Base-by-base conservation (phyloP, 352 stramenopile species). In the Globisporangium camurandrum region DNA sequence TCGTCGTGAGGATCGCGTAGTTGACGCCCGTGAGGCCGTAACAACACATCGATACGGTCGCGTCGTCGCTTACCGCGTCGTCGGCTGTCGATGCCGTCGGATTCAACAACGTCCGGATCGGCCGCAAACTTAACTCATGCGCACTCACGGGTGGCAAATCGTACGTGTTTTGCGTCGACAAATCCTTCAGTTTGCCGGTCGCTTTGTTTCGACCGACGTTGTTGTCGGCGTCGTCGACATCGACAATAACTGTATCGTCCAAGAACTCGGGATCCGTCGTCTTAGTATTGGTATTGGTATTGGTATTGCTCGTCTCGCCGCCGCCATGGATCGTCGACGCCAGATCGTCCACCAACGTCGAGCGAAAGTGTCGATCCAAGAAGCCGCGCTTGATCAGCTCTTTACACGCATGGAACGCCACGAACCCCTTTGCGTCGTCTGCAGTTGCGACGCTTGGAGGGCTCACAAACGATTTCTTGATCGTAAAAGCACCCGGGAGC, bases 151-250 rank as follows among this genome's bases (percentile, higher is more conserved):
- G 78, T 0, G 83, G 83, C 31, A 94, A 57, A 55, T 94, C 83
- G 46, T 94, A 94, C 24, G 75, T 88, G 42, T 81, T 86, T 43
- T 94, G 83, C 7, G 77, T 86, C 45, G 71, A 86, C 31, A 92
- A 40, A 59, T 94, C 83, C 36, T 56, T 49, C n/a, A 89, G 54
- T 38, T 80, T 71, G 7, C 44, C 10, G 5, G 16, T 28, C 6
- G 44, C 16, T 8, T 34, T 34, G 3, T 2, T 34, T n/a, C n/a
- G n/a, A n/a, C n/a, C n/a, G n/a, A n/a, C n/a, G 30, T 12, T 34
- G 12, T 11, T 19, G 9, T 19, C 17, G 3, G 24, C 24, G 44
- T 65, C 56, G 16, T 66, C 62, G 14, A 40, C 59, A 10, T 62
- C 44, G 24, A 56, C 49, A 17, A 77, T 53, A 22, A 75, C 49